These are phyloP conservation scores for Ilex paraguariensis DNA, from an alignment of 305 asterid species.

Conservation along the genomic window DNA sequence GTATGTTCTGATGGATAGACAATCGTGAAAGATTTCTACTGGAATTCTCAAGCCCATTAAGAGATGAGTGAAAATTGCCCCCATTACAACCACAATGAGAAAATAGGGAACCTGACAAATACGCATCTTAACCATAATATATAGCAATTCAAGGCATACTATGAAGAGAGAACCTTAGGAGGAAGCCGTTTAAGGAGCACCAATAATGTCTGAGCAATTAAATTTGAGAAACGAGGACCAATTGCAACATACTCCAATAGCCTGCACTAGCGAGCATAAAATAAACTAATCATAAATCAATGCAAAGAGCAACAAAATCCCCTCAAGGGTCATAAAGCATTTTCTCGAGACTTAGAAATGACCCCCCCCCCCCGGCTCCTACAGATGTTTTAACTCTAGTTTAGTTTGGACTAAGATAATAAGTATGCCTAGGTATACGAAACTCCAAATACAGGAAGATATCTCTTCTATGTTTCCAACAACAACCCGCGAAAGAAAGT, in stretches of 20 bases:
- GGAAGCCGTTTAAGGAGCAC: constrained; percentile 90
- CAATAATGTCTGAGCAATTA: constrained; percentile 92
- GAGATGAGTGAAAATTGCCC: too few relatives aligned
- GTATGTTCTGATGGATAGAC: too few relatives aligned
- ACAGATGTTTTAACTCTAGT: too few relatives aligned
- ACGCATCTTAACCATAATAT: background rate
- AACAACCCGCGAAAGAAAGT: background rate
- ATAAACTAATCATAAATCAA: constrained; percentile 10
- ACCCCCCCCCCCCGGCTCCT: too few relatives aligned
- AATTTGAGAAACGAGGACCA: constrained; percentile 95
- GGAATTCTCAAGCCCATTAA: too few relatives aligned
- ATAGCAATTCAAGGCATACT: constrained; percentile 1
- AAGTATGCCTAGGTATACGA: too few relatives aligned
- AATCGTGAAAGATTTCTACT: too few relatives aligned
- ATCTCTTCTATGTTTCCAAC: background rate
- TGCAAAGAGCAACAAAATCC: constrained; percentile 15
- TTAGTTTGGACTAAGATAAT: too few relatives aligned
- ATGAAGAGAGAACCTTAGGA: constrained; percentile 60
- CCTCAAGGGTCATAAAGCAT: background rate
- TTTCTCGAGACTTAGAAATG: too few relatives aligned
- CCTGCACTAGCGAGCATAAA: constrained; percentile 38
- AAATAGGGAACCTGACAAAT: too few relatives aligned
- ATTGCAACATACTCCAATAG: constrained; percentile 84
- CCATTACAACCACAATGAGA: too few relatives aligned
- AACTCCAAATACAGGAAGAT: too few relatives aligned